These are phyloP conservation scores for Coffea eugenioides DNA, from an alignment of 257 asterid species.

Conservation along the genomic window DNA sequence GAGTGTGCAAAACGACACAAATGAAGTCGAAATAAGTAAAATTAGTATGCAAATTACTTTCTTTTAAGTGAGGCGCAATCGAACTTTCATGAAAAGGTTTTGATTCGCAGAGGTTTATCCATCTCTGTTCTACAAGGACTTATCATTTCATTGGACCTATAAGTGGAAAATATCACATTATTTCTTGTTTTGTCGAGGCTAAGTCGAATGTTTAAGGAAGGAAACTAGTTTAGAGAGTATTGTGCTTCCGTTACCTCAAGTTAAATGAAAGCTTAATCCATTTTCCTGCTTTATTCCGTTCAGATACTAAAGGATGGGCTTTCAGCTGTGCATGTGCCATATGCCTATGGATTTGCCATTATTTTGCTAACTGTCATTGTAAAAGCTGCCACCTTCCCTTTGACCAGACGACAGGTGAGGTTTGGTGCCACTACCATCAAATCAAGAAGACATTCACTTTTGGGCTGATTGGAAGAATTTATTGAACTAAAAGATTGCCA, in stretches of 20 bases:
- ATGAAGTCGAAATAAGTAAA: no score
- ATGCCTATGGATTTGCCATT: conserved; percentile 94
- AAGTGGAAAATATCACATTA: neutral
- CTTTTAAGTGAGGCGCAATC: neutral
- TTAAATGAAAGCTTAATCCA: neutral
- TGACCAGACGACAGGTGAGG: conserved; percentile 96
- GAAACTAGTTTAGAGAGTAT: neutral
- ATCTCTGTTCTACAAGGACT: neutral
- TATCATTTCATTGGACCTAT: neutral
- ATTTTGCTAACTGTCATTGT: conserved; percentile 90
- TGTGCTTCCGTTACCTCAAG: neutral
- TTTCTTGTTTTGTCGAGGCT: neutral
- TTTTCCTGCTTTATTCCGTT: conserved; percentile 24
- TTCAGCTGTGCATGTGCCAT: conserved; percentile 86
- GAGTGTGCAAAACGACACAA: neutral
- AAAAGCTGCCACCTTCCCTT: conserved; percentile 82
- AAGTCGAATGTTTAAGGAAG: neutral
- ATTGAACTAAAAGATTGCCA: conserved; percentile 10
- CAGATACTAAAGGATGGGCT: conserved; percentile 95
- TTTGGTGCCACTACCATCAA: conserved; percentile 20
- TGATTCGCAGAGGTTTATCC: neutral
- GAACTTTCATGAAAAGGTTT: neutral
- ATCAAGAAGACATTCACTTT: neutral
- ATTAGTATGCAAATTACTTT: neutral
- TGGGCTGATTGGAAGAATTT: neutral